These are phyloP conservation scores for Fusarium sp. DNA, from an alignment of 2,329 filamentous ascomycete species.

Conservation along the genomic window DNA sequence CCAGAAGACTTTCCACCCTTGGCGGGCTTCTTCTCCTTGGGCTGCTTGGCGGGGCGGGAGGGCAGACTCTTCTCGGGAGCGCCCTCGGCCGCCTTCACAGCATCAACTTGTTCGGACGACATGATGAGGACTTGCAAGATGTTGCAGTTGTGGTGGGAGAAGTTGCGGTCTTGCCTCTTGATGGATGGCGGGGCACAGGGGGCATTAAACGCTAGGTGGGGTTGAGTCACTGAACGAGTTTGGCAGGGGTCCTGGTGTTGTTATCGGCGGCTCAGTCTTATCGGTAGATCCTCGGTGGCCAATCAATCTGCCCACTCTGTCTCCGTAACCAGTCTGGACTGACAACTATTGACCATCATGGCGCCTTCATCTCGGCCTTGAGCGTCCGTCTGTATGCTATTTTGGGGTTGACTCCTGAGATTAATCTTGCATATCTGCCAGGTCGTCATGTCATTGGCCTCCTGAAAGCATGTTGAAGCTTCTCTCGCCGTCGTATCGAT, in stretches of 20 bases:
- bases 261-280: not conserved
- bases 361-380: constrained; percentile 1
- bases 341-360: constrained; percentile 2
- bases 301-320: not conserved
- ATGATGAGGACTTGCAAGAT: constrained; percentile 42
- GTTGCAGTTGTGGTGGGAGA: constrained; percentile 40
- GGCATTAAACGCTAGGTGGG: constrained; percentile 49
- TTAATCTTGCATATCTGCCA: not conserved
- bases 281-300: constrained; percentile 8
- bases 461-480: not conserved
- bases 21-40: constrained; percentile 50
- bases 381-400: not conserved
- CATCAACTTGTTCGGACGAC: constrained; percentile 52
- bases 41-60: constrained; percentile 50
- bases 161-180: constrained; percentile 34
- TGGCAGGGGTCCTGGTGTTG: not conserved
- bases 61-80: constrained; percentile 48
- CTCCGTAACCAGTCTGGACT: not conserved
- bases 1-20: constrained; percentile 71
- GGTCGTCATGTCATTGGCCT: not conserved
- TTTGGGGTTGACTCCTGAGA: not conserved
- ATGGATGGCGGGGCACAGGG: constrained; percentile 45
- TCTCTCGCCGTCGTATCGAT: not conserved
- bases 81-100: constrained; percentile 48
- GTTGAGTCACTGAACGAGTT: constrained; percentile 47